Percentiles rank a stretch among this genome's conserved stretches.
These are phyloP conservation scores for Aspergillus quadricinctus DNA, from an alignment of 2,329 filamentous ascomycete genomes.

Conservation along the genomic window DNA sequence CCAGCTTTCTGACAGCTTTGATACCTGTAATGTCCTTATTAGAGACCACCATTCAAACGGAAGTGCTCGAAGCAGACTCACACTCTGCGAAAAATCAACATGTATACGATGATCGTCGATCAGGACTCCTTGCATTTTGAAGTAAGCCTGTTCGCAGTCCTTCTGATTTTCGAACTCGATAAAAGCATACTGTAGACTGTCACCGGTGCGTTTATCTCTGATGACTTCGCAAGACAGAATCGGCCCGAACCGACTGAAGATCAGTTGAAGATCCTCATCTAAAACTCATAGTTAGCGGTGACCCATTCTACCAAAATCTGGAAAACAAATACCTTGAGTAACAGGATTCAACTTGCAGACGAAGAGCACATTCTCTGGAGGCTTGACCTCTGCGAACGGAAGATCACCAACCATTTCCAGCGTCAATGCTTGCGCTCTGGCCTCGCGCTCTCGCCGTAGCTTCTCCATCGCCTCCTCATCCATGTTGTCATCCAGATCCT, in stretches of 20 bases:
- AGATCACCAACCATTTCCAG: constrained; percentile 97
- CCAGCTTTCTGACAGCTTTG: constrained; percentile 85
- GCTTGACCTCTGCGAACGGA: constrained; percentile 94
- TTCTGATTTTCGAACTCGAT: constrained; percentile 93
- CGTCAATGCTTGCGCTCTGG: constrained; percentile 86
- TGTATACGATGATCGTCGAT: constrained; percentile 98
- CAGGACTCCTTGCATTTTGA: constrained; percentile 97
- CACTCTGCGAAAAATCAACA: constrained; percentile 97
- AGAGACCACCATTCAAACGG: constrained; percentile 12
- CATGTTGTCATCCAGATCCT: constrained; percentile 70
- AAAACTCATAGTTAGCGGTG: constrained; percentile 10
- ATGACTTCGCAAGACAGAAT: constrained; percentile 96
- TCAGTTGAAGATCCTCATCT: constrained; percentile 90
- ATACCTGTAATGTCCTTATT: constrained; percentile 42
- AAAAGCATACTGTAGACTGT: constrained; percentile 95
- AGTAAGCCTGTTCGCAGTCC: constrained; percentile 91
- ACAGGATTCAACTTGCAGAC: constrained; percentile 98
- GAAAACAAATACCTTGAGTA: constrained; percentile 57
- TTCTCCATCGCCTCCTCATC: constrained; percentile 79
- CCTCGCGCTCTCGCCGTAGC: constrained; percentile 79
- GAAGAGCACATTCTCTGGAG: constrained; percentile 94
- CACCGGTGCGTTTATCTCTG: constrained; percentile 84
- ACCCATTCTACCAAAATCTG: neutral
- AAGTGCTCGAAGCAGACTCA: constrained; percentile 41
- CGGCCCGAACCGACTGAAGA: constrained; percentile 94